Percentiles rank a stretch among this genome's conserved stretches.
Conservation (phyloP, 805 yeast species). For the Barnettozyma sp. region DNA sequence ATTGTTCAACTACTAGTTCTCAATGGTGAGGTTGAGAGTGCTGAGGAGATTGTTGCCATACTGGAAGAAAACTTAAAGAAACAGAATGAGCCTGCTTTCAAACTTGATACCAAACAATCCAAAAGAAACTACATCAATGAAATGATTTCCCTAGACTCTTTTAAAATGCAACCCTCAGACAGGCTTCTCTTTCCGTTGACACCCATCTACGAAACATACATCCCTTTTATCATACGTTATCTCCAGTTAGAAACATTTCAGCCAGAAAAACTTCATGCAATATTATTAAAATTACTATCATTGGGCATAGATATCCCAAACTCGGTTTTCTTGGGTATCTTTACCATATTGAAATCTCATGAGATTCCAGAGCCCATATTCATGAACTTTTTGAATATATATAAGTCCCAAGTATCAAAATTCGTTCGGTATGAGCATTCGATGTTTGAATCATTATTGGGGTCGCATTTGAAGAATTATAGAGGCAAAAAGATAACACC, state of each 20-base stretch:
- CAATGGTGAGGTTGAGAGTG: not conserved
- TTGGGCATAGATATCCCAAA: constrained; percentile 1
- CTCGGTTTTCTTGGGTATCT: constrained; percentile 1
- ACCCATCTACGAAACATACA: constrained; percentile 7
- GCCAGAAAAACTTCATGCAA: not conserved
- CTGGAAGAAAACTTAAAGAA: constrained; percentile 2
- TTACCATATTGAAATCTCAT: constrained; percentile 4
- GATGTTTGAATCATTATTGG: constrained; percentile 5
- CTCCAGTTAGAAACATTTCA: constrained; percentile 2
- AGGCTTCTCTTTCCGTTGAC: constrained; percentile 1
- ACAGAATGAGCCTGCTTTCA: not conserved
- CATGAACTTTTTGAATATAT: constrained; percentile 1
- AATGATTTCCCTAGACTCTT: constrained; percentile 3
- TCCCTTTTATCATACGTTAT: constrained; percentile 1
- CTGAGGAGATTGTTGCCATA: not conserved
- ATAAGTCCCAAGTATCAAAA: constrained; percentile 1
- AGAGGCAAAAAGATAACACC: not conserved
- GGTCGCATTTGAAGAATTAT: constrained; percentile 4
- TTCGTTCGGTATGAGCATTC: constrained; percentile 5
- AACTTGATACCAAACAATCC: constrained; percentile 2
- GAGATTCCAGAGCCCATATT: constrained; percentile 2
- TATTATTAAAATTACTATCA: not conserved
- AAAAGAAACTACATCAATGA: constrained; percentile 3
- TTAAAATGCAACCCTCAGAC: constrained; percentile 1
- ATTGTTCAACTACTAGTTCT: constrained; percentile 1